Base-by-base conservation (phyloP, 495 filamentous ascomycete genomes). In the Talaromyces liani region DNA sequence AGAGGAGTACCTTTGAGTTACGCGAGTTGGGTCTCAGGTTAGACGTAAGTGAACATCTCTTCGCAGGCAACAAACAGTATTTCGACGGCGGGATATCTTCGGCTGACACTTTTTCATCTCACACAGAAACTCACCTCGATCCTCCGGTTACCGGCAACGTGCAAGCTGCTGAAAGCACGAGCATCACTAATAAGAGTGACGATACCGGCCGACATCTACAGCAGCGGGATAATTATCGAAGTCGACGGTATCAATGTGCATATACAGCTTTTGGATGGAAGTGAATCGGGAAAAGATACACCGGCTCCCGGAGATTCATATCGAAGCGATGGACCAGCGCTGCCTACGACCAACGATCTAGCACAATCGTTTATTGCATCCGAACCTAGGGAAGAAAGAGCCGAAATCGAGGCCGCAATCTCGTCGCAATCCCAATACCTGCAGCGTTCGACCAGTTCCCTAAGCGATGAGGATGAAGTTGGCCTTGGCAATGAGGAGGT, bases 351-450 rank as follows among this genome's bases (percentile, higher is more conserved):
- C n/a, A 82, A 87, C 65, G 88, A 93, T 63, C 81, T 98, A 33
- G 93, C 93, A 4, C 82, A 92, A 71, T 95, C 90, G 0, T 97
- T 97, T 73, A 79, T 98, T 14, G 83, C 91, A 66, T 84, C 91
- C 1, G 91, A 97, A 66, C 89, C 92, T 1, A 73, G 72, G 49
- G 84, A 88, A 62, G 90, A 94, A 69, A 89, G 86, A 66, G 83
- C 82, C 36, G 84, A 91, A 72, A 77, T 98, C 31, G 84, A 94
- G 73, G 86, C 89, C 60, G 91, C 89, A 5, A 78, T 97, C 18
- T 79, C 85, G 5, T 87, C 86, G 6, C 84, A 87, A 57, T 86
- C 88, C 33, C 72, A 79, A 56, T 69, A 77, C 8, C 61, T 80
- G 4, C 74, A 75, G 4, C 68, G 51, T 8, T 77, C 82, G 0